Evolutionary conservation across 2,329 filamentous ascomycete species (phyloP).

Genomic region (Raffaelea albimanens): DNA sequence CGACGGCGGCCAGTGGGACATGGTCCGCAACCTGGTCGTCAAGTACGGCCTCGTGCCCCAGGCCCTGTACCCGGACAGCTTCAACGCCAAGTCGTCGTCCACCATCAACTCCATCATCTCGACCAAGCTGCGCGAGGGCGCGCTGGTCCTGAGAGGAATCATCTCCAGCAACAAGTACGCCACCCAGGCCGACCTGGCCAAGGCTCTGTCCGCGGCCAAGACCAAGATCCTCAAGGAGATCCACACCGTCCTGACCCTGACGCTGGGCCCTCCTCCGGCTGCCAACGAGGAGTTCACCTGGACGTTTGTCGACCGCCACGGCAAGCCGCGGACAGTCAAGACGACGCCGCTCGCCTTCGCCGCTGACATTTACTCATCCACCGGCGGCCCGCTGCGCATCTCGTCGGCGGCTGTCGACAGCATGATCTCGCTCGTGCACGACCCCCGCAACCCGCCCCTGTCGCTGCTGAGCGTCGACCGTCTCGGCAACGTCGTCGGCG

Average conservation of each 20-base stretch:
- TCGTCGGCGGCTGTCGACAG: slow-evolving; percentile 51
- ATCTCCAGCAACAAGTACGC: slow-evolving; percentile 15
- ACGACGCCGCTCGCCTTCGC: slow-evolving; percentile 65
- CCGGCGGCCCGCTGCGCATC: slow-evolving; percentile 35
- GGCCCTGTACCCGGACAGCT: slow-evolving; percentile 70
- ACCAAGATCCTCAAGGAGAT: slow-evolving; percentile 71
- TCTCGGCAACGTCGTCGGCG: slow-evolving; percentile 74
- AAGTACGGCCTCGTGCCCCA: slow-evolving; percentile 90
- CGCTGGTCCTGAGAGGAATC: slow-evolving; percentile 58
- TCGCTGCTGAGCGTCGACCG: slow-evolving; percentile 66
- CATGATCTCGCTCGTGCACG: slow-evolving; percentile 76
- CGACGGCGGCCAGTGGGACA: slow-evolving; percentile 87
- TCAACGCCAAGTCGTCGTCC: slow-evolving; percentile 62
- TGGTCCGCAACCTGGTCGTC: slow-evolving; percentile 75
- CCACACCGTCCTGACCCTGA: slow-evolving; percentile 70
- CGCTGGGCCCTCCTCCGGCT: slow-evolving; percentile 69
- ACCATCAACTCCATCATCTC: slow-evolving; percentile 67
- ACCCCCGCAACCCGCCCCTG: slow-evolving; percentile 68
- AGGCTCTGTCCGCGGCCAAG: slow-evolving; percentile 44
- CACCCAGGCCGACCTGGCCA: slow-evolving; percentile 20
- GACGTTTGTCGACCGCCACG: slow-evolving; percentile 65
- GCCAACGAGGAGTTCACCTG: slow-evolving; percentile 64
- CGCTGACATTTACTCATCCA: slow-evolving; percentile 52
- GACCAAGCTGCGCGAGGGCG: slow-evolving; percentile 80
- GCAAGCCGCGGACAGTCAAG: slow-evolving; percentile 51